Conservation (phyloP, 106 monocot genomes). For the Gastrodia elata region DNA sequence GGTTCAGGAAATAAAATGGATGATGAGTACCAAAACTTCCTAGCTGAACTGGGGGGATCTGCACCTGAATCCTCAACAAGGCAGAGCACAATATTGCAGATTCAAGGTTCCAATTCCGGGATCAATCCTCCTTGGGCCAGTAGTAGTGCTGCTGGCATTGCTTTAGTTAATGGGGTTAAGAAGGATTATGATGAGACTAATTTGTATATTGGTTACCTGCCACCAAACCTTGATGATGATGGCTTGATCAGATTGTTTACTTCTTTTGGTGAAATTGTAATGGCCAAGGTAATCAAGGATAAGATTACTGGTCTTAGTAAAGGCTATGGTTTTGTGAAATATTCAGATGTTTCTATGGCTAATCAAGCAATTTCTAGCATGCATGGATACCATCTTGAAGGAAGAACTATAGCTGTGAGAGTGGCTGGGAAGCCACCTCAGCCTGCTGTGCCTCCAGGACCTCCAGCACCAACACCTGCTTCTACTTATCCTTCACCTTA, state of each 20-base stretch:
- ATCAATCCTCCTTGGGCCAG: conserved; percentile 56
- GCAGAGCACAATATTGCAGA: conserved; percentile 15
- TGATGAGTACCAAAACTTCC: conserved; percentile 88
- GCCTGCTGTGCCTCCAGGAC: conserved; percentile 59
- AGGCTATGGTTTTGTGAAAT: conserved; percentile 98
- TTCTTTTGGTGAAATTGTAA: conserved; percentile 78
- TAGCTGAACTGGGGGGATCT: conserved; percentile 79
- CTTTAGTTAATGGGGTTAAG: conserved; percentile 33
- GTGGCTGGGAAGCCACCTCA: conserved; percentile 90
- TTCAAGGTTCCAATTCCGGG: conserved; percentile 38
- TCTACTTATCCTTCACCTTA: conserved; percentile 25
- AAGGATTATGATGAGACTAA: conserved; percentile 92
- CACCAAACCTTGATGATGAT: conserved; percentile 74
- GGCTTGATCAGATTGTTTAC: conserved; percentile 63
- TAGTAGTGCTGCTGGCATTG: not conserved
- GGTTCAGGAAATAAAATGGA: conserved; percentile 84
- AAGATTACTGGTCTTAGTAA: conserved; percentile 65
- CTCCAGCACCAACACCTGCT: conserved; percentile 29
- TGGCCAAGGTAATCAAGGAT: conserved; percentile 95
- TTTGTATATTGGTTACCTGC: conserved; percentile 85
- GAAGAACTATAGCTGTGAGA: conserved; percentile 72
- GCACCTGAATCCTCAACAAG: conserved; percentile 62
- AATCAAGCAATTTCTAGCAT: conserved; percentile 72
- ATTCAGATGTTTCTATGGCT: conserved; percentile 62
- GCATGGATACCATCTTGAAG: conserved; percentile 83